Base-by-base conservation (phyloP, 1,139 yeast species). In the Yamadazyma epiphylla region DNA sequence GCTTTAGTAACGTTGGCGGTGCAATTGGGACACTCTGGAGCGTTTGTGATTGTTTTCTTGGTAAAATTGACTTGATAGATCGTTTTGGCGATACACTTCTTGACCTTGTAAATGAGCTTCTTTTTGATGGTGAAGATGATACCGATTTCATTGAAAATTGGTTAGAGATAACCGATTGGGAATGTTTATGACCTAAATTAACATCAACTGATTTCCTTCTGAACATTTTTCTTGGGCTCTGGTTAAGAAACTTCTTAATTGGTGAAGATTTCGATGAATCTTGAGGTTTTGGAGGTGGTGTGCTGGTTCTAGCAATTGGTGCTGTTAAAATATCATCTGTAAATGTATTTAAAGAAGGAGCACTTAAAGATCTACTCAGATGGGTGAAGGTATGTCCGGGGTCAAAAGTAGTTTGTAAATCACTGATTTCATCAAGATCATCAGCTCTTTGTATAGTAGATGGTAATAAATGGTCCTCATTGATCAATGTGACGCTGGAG, bases 281-380 rank as follows among this genome's bases (percentile, higher is more conserved):
- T 6, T 35, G 4, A 2, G 38, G 39, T 13, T 34, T 19, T 13
- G 48, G 41, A 13, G 48, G 42, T 5, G 52, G 49, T 0, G 55
- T 44, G 8, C 28, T 26, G 12, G 23, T 41, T 29, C 42, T 32
- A 23, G 31, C 19, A n/a, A 36, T 34, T 19, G 24, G 31, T 10
- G n/a, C 15, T 3, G 20, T 10, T 7, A 7, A 7, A 17, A 17
- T 17, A 7, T 17, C 20, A 7, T 29, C 16, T 28, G 30, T 6
- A 36, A 51, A 64, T 3, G 71, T 63, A 36, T 65, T 65, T 22
- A 65, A 48, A 3, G 71, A 65, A 5, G 72, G 72, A 1, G 70
- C 71, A 46, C 70, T 60, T 22, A 46, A 43, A 1, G 69, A 58
- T 19, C 64, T 32, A 35, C 44, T 48, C 55, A 55, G 55, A n/a